Base-by-base conservation (phyloP, 108 stramenopile species). In the Discostella stelligeroides region DNA sequence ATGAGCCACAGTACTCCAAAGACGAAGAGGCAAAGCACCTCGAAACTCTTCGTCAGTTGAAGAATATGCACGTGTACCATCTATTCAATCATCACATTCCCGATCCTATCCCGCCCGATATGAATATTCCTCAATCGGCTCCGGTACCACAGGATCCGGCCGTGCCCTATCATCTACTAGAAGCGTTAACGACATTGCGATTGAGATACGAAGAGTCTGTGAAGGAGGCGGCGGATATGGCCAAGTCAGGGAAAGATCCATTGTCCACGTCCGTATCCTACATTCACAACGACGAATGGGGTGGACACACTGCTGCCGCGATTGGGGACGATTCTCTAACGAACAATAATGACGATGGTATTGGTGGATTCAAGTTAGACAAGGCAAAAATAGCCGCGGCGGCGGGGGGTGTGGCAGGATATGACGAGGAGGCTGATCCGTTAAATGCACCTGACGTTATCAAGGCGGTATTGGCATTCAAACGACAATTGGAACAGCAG, bases 381-480 rank as follows among this genome's bases (percentile, higher is more conserved):
- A 69, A 68, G 47, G 70, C 45, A 34, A 78, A 78, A 28, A 47
- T 68, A 28, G 78, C 86, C 8, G 85, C 85, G 5, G 75, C 75
- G 11, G 85, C 85, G 13, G 88, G 73, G 13, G 87, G 82, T 15
- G 86, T 79, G 11, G 63, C 68, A 7, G 77, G 49, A 0, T 89
- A 91, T 59, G 90, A 89, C 63, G 88, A 85, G 50, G 92, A 94
- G 17, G 89, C 81, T 41, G 92, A 94, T 82, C 92, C 92, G 0
- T 61, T 94, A 6, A 90, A 86, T 75, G 85, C 88, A 21, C 92
- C 92, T 0, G 80, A 85, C 7, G 92, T 94, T 1, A 50, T 94
- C 39, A 82, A 79, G 42, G 89, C 90, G 13, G 92, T 94, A 13
- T 69, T 83, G 49, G 84, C 76, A 51, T 94, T 94, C 66, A 87